Evolutionary conservation across 2,329 filamentous ascomycete genomes (phyloP).

Genomic region (Hortaea werneckii): DNA sequence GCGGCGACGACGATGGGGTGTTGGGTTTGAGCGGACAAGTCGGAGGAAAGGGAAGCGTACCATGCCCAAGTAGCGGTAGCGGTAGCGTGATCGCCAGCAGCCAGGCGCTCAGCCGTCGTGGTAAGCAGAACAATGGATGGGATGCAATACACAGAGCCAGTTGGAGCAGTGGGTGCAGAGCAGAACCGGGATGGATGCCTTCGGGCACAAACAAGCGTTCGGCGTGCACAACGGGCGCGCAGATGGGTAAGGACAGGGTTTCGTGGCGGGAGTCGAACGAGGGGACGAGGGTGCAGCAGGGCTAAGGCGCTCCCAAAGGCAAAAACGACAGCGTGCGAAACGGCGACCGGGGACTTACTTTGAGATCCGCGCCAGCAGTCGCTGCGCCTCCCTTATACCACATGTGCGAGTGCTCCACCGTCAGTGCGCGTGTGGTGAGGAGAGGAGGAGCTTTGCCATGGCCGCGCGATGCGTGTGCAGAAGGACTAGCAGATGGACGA

Average conservation of each 20-base stretch:
- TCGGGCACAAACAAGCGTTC: constrained; percentile 1
- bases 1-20: background rate
- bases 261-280: constrained; percentile 1
- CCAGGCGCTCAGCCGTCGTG: background rate
- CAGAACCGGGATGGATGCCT: background rate
- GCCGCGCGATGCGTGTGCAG: background rate
- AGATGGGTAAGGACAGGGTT: constrained; percentile 3
- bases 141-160: background rate
- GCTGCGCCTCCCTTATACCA: background rate
- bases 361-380: background rate
- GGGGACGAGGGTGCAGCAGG: constrained; percentile 2
- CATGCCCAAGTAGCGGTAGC: background rate
- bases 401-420: background rate
- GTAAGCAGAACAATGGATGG: background rate
- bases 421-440: background rate
- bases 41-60: constrained; percentile 2
- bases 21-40: constrained; percentile 2
- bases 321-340: background rate
- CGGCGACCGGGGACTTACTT: background rate
- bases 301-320: background rate
- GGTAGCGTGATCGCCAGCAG: background rate
- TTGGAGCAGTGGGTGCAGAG: background rate
- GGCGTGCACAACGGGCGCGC: constrained; percentile 4
- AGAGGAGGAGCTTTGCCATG: background rate
- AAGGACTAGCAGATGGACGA: background rate